Conservation (phyloP, 495 filamentous ascomycete genomes). For the Saxispiralis lemnorum region DNA sequence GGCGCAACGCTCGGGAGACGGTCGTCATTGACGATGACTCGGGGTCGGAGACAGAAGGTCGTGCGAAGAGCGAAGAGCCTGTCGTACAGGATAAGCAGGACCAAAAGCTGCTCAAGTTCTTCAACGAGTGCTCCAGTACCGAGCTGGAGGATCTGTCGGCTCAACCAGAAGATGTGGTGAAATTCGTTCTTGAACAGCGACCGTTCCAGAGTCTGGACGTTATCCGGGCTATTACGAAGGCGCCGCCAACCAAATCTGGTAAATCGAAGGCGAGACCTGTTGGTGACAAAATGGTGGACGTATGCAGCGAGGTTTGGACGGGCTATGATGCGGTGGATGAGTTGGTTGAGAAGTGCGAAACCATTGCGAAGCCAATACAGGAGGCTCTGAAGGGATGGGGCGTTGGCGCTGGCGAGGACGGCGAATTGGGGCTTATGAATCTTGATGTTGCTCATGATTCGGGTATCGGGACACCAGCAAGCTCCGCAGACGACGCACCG, state of each 20-base stretch:
- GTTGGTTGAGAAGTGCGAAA: constrained; percentile 54
- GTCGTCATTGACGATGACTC: constrained; percentile 27
- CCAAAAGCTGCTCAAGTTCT: constrained; percentile 49
- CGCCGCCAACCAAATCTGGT: constrained; percentile 29
- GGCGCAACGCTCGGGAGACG: not conserved
- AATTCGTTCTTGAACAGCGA: constrained; percentile 45
- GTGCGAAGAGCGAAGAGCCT: constrained; percentile 21
- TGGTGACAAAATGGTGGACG: constrained; percentile 56
- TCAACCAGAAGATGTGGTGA: constrained; percentile 47
- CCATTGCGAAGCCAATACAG: constrained; percentile 48
- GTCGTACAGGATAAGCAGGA: constrained; percentile 23
- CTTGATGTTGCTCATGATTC: constrained; percentile 46
- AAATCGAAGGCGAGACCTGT: constrained; percentile 36
- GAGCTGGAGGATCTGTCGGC: constrained; percentile 64
- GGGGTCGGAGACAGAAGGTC: constrained; percentile 37
- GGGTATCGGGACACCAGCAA: constrained; percentile 55
- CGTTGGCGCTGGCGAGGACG: constrained; percentile 45
- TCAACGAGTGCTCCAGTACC: constrained; percentile 58
- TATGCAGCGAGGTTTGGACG: constrained; percentile 51
- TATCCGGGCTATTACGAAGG: constrained; percentile 33
- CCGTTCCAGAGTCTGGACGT: constrained; percentile 29
- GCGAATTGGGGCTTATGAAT: constrained; percentile 50
- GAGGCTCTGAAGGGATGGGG: constrained; percentile 57
- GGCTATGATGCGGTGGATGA: constrained; percentile 66
- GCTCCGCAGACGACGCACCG: constrained; percentile 33